A percentile compares a stretch with the other conserved stretches of the same genome.
phyloP scores from a whole-genome alignment of 163 green algal species.

The Volvox carteri region DNA sequence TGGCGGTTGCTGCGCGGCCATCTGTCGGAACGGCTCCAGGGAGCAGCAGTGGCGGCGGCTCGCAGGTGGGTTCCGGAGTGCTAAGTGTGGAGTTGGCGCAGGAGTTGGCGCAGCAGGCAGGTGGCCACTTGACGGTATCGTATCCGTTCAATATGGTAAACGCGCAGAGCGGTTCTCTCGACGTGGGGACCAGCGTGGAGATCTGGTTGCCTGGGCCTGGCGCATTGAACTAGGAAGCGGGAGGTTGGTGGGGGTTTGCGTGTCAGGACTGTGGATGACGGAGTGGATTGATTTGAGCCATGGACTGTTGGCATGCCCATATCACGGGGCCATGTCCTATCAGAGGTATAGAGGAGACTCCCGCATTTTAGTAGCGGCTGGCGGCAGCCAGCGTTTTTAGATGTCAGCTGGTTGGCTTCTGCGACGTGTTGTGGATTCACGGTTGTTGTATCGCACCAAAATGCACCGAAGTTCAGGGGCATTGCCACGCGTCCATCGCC shows the following conservation, averaged over 20 bases:
- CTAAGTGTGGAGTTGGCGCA: slow-evolving; percentile 63
- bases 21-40: neutral
- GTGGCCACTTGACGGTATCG: slow-evolving; percentile 55
- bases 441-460: too few relatives aligned
- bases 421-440: too few relatives aligned
- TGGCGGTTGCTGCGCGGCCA: neutral
- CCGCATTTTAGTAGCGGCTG: neutral
- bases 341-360: too few relatives aligned
- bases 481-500: too few relatives aligned
- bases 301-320: too few relatives aligned
- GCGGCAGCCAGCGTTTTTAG: too few relatives aligned
- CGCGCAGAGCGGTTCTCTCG: slow-evolving; percentile 58
- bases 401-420: too few relatives aligned
- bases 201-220: slow-evolving; percentile 60
- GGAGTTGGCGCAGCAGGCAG: slow-evolving; percentile 52
- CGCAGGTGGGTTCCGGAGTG: slow-evolving; percentile 14
- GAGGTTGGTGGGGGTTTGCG: neutral
- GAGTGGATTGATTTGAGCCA: neutral
- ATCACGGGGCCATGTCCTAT: too few relatives aligned
- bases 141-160: slow-evolving; percentile 64
- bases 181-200: slow-evolving; percentile 62
- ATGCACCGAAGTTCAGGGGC: too few relatives aligned
- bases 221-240: neutral
- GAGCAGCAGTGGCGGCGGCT: neutral
- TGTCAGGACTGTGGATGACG: neutral